Conservation (phyloP, 768 basidiomycete genomes). For the Trametopsis cervina region DNA sequence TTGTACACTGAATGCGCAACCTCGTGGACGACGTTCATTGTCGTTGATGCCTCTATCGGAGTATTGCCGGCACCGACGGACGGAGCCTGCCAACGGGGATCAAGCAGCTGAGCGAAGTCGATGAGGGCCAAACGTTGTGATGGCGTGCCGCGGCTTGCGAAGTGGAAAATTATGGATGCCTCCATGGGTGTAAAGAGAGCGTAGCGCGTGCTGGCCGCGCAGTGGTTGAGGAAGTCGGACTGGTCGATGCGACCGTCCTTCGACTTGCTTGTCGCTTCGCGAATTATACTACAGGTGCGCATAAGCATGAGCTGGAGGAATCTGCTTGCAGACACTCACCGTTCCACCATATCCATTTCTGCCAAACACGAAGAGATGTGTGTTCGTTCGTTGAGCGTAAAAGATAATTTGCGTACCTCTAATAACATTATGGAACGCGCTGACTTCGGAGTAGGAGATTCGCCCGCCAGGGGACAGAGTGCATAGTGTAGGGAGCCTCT, state of each 20-base stretch:
- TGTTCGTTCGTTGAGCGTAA: slow-evolving; percentile 1
- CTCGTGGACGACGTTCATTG: slow-evolving; percentile 43
- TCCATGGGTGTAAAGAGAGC: slow-evolving; percentile 98
- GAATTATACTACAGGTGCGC: slow-evolving; percentile 55
- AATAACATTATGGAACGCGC: slow-evolving; percentile 96
- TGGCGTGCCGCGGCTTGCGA: slow-evolving; percentile 75
- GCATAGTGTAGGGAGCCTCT: slow-evolving; percentile 87
- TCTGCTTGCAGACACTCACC: slow-evolving; percentile 32
- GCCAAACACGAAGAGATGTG: slow-evolving; percentile 1
- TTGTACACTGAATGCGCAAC: slow-evolving; percentile 73
- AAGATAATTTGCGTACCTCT: slow-evolving; percentile 46
- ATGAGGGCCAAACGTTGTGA: slow-evolving; percentile 70
- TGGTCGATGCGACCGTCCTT: slow-evolving; percentile 96
- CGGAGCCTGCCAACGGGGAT: slow-evolving; percentile 82
- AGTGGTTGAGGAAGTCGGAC: slow-evolving; percentile 90
- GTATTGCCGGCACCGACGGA: slow-evolving; percentile 39
- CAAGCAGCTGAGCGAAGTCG: slow-evolving; percentile 90
- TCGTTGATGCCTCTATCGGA: slow-evolving; percentile 19
- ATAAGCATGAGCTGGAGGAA: slow-evolving; percentile 3
- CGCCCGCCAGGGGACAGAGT: slow-evolving; percentile 82
- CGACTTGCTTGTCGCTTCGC: slow-evolving; percentile 82
- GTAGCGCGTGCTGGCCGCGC: slow-evolving; percentile 83
- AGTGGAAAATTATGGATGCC: slow-evolving; percentile 96
- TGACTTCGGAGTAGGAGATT: slow-evolving; percentile 94
- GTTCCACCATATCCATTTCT: slow-evolving; percentile 98